phyloP scores from a whole-genome alignment of 352 stramenopile genomes.

The Phytophthora chlamydospora region DNA sequence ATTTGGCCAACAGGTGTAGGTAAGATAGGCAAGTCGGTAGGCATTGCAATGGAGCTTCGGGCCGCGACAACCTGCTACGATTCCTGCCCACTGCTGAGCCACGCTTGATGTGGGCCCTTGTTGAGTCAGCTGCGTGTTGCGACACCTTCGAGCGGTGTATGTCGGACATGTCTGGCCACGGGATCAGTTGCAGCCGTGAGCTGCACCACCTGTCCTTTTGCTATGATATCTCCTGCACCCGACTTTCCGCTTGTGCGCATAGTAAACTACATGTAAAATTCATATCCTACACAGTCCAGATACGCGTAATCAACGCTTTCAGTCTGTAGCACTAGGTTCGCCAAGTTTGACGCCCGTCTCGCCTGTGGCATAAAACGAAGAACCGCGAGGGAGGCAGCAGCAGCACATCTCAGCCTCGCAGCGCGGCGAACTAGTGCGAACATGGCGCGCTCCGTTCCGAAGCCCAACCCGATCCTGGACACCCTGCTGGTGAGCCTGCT shows the following conservation, averaged over 20 bases:
- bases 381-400: constrained; percentile 24
- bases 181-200: no score
- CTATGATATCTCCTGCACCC: no score
- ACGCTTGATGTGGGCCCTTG: not conserved
- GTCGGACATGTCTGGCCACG: no score
- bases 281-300: no score
- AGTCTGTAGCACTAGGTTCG: not conserved
- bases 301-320: not conserved
- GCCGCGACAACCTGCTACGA: no score
- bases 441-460: constrained; percentile 69
- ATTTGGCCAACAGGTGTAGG: no score
- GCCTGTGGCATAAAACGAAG: constrained; percentile 22
- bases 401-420: constrained; percentile 14
- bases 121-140: not conserved
- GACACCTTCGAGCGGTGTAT: no score
- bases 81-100: not conserved
- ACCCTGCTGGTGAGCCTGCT: constrained; percentile 64
- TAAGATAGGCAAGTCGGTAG: no score
- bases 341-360: not conserved
- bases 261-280: no score
- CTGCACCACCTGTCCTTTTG: no score
- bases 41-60: no score
- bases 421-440: constrained; percentile 9
- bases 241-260: no score
- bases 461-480: constrained; percentile 74